Base-by-base conservation (phyloP, 768 basidiomycete species). In the Tylopilus felleus region DNA sequence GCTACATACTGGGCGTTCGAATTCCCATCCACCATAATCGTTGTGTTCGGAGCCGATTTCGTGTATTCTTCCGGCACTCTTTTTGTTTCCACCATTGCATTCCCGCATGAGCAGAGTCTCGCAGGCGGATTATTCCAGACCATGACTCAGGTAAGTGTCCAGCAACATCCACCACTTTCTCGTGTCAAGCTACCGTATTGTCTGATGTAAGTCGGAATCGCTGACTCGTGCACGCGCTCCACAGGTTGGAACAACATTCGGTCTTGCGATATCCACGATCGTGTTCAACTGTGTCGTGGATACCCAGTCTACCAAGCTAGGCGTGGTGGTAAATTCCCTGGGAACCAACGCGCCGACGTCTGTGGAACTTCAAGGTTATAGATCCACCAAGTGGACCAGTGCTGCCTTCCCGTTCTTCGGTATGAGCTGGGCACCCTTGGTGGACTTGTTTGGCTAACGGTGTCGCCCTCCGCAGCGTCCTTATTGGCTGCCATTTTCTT, bases 41-140 rank as follows among this genome's bases (percentile, higher is more conserved):
- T 79, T n/a, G 89, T 90, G 13, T 77, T 88, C 45, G 90, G 90
- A 19, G 87, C 82, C 1, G 90, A 92, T 61, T 88, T 92, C 56
- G 81, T 87, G 3, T 91, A 83, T 61, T 74, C 89, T 0, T 71
- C 82, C 0, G 90, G 90, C 2, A 85, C 86, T 7, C 71, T 92
- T 13, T 92, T 86, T 62, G 79, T 89, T 38, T 84, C 88, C 3
- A 85, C 84, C 60, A 76, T 86, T 12, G 77, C 81, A 2, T 65
- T 77, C 1, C 83, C 81, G 4, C 76, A 86, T 53, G 90, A 92
- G 61, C 90, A 91, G 67, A 84, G 82, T 67, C 74, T 90, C 5
- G 82, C 84, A 5, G 89, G 86, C 3, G 90, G 82, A 13, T 53
- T 90, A n/a, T 90, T 90, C 68, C 85, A 88, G 65, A 89, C 89